phyloP scores from a whole-genome alignment of 2,329 filamentous ascomycete genomes.

The Microdochium bolleyi region DNA sequence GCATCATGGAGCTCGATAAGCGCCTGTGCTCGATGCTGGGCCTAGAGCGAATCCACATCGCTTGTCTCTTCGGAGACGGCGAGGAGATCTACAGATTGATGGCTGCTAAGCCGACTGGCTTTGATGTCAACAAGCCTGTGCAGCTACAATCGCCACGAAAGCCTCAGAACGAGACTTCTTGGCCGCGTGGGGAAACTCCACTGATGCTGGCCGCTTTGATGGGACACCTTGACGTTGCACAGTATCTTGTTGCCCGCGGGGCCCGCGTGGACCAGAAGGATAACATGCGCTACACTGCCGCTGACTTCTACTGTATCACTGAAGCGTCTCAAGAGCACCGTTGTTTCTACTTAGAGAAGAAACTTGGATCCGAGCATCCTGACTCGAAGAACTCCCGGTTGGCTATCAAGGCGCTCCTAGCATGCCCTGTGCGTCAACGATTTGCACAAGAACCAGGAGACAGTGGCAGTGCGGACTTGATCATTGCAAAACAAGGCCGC shows the following conservation, averaged over 20 bases:
- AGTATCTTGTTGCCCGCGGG: conserved; percentile 6
- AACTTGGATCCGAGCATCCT: neutral
- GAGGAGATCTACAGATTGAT: conserved; percentile 4
- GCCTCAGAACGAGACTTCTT: neutral
- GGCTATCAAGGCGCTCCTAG: neutral
- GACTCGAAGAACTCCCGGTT: neutral
- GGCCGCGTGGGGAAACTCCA: conserved; percentile 1
- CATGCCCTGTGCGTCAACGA: neutral
- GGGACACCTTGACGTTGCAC: conserved; percentile 9
- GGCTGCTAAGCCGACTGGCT: neutral
- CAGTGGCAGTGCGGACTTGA: neutral
- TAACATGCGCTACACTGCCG: conserved; percentile 2
- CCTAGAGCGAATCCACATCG: conserved; percentile 7
- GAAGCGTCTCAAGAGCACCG: conserved; percentile 1
- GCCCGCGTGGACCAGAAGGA: conserved; percentile 1
- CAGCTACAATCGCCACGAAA: neutral
- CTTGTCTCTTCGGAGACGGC: conserved; percentile 7
- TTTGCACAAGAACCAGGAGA: neutral
- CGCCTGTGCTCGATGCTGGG: conserved; percentile 3
- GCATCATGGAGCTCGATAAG: neutral
- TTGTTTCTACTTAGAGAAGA: neutral
- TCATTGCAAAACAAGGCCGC: neutral
- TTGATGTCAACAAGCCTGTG: neutral
- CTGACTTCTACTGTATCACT: conserved; percentile 4
- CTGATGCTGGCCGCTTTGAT: conserved; percentile 11